These are phyloP conservation scores for Diaporthe helianthi DNA, from an alignment of 2,329 filamentous ascomycete species.

Conservation along the genomic window DNA sequence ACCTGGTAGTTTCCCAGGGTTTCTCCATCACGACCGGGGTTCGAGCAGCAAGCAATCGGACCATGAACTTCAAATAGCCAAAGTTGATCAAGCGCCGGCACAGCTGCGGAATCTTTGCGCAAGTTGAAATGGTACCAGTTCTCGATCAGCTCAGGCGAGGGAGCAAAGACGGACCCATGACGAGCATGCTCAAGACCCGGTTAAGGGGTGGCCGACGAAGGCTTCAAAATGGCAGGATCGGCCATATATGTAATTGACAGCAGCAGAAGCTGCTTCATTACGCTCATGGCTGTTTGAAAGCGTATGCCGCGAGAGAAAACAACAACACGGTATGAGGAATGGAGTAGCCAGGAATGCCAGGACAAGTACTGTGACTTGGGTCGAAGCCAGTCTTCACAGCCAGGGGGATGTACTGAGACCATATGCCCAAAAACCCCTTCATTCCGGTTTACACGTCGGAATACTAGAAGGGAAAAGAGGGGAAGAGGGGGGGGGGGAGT, in stretches of 20 bases:
- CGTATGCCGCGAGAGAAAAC: conserved; percentile 15
- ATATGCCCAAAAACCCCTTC: background rate
- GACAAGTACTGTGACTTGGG: conserved; percentile 15
- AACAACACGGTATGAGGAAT: conserved; percentile 36
- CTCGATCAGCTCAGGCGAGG: background rate
- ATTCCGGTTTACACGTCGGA: background rate
- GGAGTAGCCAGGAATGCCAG: conserved; percentile 31
- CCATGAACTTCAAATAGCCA: background rate
- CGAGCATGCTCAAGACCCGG: background rate
- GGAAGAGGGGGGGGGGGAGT: background rate
- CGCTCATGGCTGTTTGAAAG: background rate
- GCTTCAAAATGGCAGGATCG: conserved; percentile 17
- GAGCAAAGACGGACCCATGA: conserved; percentile 7
- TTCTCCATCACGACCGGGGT: conserved; percentile 29
- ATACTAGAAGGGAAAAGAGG: conserved; percentile 27
- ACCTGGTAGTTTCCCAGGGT: conserved; percentile 21
- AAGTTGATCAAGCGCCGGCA: background rate
- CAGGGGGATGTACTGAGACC: conserved; percentile 12
- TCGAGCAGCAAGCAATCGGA: background rate
- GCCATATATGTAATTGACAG: conserved; percentile 28
- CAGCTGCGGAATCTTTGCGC: background rate
- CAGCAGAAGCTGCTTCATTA: background rate
- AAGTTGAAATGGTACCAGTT: background rate
- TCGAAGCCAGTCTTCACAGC: background rate
- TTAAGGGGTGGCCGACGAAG: conserved; percentile 2